Percentiles rank a stretch among this genome's conserved stretches.
These are phyloP conservation scores for Byssochlamys sp. DNA, from an alignment of 2,329 filamentous ascomycete species.

Conservation along the genomic window DNA sequence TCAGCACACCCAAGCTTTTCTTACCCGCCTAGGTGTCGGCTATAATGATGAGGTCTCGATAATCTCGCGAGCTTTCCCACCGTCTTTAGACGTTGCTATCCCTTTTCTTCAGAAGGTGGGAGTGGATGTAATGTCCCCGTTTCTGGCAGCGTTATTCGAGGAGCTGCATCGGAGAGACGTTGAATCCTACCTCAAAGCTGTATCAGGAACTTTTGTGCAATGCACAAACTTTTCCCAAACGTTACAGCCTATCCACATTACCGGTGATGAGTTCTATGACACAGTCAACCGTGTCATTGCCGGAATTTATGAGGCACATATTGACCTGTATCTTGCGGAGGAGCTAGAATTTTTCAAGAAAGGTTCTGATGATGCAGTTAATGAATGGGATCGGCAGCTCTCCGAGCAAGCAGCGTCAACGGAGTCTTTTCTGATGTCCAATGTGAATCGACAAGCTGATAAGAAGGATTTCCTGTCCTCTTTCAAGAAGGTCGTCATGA, in stretches of 20 bases:
- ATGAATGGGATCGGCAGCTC: constrained; percentile 80
- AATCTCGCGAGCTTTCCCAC: constrained; percentile 73
- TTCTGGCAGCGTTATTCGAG: constrained; percentile 74
- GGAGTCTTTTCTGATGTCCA: constrained; percentile 93
- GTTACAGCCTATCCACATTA: constrained; percentile 54
- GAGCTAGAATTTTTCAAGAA: constrained; percentile 78
- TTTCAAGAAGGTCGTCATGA: constrained; percentile 98
- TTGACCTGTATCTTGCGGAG: constrained; percentile 87
- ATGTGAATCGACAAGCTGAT: constrained; percentile 83
- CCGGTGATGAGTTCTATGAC: constrained; percentile 51
- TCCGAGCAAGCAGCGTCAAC: constrained; percentile 81
- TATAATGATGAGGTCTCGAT: constrained; percentile 73
- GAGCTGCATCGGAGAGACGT: constrained; percentile 70
- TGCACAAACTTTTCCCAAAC: constrained; percentile 66
- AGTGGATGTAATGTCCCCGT: constrained; percentile 74
- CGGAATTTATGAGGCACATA: constrained; percentile 75
- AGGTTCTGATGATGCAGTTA: constrained; percentile 66
- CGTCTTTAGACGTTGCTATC: constrained; percentile 60
- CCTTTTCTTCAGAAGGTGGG: constrained; percentile 71
- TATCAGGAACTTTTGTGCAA: constrained; percentile 82
- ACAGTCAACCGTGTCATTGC: constrained; percentile 59
- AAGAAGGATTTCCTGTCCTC: constrained; percentile 94
- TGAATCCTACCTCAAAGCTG: constrained; percentile 70
- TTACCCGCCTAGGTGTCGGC: constrained; percentile 62
- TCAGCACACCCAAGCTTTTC: constrained; percentile 72